Evolutionary conservation across 2,329 filamentous ascomycete genomes (phyloP).

Genomic region (Nakataea oryzae): DNA sequence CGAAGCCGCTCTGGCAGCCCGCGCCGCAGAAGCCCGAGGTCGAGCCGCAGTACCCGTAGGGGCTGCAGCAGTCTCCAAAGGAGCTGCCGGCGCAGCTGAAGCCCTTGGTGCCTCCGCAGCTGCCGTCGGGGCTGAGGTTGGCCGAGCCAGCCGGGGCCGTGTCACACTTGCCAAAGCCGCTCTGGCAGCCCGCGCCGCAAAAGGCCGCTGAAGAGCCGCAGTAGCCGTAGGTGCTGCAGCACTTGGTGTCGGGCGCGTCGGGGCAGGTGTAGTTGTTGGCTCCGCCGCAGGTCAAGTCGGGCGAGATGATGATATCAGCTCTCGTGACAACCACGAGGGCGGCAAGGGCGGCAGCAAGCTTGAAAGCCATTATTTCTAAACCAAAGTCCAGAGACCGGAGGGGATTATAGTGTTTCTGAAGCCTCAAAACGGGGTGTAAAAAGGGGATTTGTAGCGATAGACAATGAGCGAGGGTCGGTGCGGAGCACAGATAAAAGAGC

Average conservation of each 20-base stretch:
- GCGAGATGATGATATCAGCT: not conserved
- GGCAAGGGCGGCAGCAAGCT: not conserved
- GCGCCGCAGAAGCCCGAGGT: slow-evolving; percentile 28
- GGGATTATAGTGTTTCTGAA: not conserved
- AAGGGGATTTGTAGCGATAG: not conserved
- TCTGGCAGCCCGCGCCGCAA: slow-evolving; percentile 24
- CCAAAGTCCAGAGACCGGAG: not conserved
- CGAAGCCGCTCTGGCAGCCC: slow-evolving; percentile 13
- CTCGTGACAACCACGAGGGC: not conserved
- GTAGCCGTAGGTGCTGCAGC: slow-evolving; percentile 1
- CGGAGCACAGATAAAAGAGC: not conserved
- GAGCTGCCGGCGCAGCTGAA: slow-evolving; percentile 6
- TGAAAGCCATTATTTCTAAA: not conserved
- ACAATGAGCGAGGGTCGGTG: no score
- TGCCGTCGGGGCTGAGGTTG: slow-evolving; percentile 5
- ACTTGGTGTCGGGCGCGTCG: not conserved
- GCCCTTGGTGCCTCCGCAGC: slow-evolving; percentile 7
- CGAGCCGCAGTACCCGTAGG: not conserved
- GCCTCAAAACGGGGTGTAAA: no score
- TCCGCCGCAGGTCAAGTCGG: not conserved
- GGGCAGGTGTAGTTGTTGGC: not conserved
- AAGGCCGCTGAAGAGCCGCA: slow-evolving; percentile 25
- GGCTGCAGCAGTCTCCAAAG: slow-evolving; percentile 5
- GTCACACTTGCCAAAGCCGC: not conserved
- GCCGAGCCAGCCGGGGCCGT: no score